These are phyloP conservation scores for Verticillium zaregamsianum DNA, from an alignment of 2,329 filamentous ascomycete species.

Conservation along the genomic window DNA sequence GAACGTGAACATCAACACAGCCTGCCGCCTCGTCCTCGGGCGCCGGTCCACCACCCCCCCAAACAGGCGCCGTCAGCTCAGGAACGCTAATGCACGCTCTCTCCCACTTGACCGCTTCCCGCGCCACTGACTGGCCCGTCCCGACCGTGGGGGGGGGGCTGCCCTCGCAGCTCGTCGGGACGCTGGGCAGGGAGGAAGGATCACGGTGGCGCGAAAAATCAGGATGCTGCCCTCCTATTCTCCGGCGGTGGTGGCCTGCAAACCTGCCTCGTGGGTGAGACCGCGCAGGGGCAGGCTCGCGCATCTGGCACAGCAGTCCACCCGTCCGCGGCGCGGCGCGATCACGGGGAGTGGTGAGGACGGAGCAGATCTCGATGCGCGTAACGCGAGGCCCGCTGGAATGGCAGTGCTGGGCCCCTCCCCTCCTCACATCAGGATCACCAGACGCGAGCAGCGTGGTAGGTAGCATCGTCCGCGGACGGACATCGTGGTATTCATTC, in stretches of 20 bases:
- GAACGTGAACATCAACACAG: no score
- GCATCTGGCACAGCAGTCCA: background rate
- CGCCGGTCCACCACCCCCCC: no score
- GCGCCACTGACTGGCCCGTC: background rate
- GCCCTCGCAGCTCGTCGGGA: no score
- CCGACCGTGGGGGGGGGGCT: background rate
- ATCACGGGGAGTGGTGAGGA: background rate
- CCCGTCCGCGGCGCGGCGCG: background rate
- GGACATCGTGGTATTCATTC: background rate
- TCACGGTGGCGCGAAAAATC: no score
- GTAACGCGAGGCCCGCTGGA: background rate
- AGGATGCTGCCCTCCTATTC: background rate
- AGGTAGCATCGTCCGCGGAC: background rate
- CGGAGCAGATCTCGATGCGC: background rate
- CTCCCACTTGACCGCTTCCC: background rate
- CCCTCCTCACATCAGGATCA: background rate
- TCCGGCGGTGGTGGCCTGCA: background rate
- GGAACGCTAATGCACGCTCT: background rate
- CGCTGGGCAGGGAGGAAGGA: no score
- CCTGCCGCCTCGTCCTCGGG: no score
- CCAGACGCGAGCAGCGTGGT: background rate
- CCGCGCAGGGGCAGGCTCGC: background rate
- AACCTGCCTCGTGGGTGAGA: background rate
- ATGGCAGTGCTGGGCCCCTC: background rate
- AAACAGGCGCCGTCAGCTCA: background rate